Evolutionary conservation across 2,329 filamentous ascomycete species (phyloP), one percentile per base, ranked within the genome.

Genomic region (Colletotrichum somersetense): DNA sequence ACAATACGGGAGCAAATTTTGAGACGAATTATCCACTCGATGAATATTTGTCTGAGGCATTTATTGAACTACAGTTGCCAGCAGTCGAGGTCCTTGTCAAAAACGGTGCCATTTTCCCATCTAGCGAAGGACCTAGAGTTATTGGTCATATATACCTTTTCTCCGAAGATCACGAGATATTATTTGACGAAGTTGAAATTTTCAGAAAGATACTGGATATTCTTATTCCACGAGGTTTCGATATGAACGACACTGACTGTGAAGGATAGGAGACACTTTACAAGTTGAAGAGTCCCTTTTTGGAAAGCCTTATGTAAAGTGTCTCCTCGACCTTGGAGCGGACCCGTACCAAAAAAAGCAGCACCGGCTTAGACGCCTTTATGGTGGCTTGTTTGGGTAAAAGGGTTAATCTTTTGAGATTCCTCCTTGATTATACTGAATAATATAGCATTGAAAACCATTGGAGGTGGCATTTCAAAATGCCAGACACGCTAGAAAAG

Each of bases 41-140:
- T 1, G 1, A 14, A 1, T 56, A 5, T 3, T n/a, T 38, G 10
- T 1, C 6, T 1, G 10, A 2, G n/a, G 10, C 53, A 14, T n/a
- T 38, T 20, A 4, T n/a, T 8, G 8, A 38, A 1, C 3, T 23
- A 8, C 18, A 56, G 20, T 1, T 38, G 4, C 20, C 52, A n/a
- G 53, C 10, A 12, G 18, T 38, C 18, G 53, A 56, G 20, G 7
- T 38, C 5, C 53, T 56, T 11, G 18, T 56, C 10, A 7, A 38
- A 35, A 56, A 38, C 53, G 53, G 33, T 5, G 33, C 53, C 35
- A n/a, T 1, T 1, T 23, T 23, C 20, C 33, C 10, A 12, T 14
- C 3, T 8, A 4, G 8, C 1, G 11, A 38, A 12, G n/a, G n/a
- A n/a, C n/a, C n/a, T n/a, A n/a, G n/a, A n/a, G n/a, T n/a, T n/a